Percentiles rank a stretch among this genome's conserved stretches.
Evolutionary conservation across 352 stramenopile species (phyloP).

Genomic region (Achlya hypogyna): DNA sequence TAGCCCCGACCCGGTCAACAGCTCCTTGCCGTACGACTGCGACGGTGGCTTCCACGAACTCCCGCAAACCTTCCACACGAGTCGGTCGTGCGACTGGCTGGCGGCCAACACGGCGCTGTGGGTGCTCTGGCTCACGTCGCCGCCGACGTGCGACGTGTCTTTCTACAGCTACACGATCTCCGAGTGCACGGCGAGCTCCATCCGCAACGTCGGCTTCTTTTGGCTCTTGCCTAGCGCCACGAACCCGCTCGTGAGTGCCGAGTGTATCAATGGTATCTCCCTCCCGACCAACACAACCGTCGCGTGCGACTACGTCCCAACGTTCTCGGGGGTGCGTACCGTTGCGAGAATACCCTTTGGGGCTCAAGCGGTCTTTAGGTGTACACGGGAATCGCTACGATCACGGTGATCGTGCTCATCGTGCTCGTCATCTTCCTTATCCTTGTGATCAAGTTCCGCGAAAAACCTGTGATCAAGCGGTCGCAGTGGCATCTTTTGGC

Average conservation of each 20-base stretch:
- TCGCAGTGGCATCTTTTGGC: constrained; percentile 58
- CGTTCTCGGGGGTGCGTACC: not conserved
- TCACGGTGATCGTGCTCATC: constrained; percentile 14
- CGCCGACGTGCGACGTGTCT: constrained; percentile 29
- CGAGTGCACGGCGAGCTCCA: constrained; percentile 25
- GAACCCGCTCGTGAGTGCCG: constrained; percentile 22
- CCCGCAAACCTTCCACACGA: constrained; percentile 28
- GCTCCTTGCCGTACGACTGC: constrained; percentile 30
- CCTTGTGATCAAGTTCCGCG: constrained; percentile 30
- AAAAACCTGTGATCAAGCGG: constrained; percentile 46
- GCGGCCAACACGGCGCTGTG: constrained; percentile 22
- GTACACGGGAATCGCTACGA: not conserved
- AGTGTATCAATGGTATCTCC: constrained; percentile 25
- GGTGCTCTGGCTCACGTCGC: constrained; percentile 27
- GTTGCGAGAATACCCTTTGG: not conserved
- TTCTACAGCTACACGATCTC: constrained; percentile 39
- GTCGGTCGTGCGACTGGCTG: constrained; percentile 42
- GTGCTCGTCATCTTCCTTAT: constrained; percentile 22
- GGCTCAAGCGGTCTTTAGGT: no score
- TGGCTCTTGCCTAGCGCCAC: constrained; percentile 27
- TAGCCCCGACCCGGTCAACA: constrained; percentile 30
- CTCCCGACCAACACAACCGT: not conserved
- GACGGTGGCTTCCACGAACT: constrained; percentile 29
- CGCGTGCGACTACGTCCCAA: constrained; percentile 3
- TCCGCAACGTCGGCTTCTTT: constrained; percentile 21